Evolutionary conservation across 768 basidiomycete species (phyloP), one percentile per base, ranked within the genome.

Genomic region (Mycena galericulata): DNA sequence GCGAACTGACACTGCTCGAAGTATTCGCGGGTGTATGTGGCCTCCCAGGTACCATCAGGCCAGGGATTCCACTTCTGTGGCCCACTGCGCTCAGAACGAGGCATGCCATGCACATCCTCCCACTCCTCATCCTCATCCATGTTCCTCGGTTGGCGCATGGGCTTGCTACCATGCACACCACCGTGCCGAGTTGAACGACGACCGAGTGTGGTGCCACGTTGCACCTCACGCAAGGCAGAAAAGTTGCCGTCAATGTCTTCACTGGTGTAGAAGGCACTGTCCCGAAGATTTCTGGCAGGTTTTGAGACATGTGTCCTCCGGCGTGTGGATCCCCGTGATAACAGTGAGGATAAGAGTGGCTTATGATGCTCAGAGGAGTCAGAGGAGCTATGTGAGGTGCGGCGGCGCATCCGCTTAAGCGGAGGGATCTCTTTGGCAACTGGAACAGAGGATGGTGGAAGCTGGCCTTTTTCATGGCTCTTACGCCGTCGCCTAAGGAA

Each of bases 21-120:
- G 14, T 67, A 34, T 51, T 74, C 67, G n/a, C 34, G 62, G 2
- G 56, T 67, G 49, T 70, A 66, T 11, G 63, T 57, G 2, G 27
- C 43, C 41, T 68, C 50, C 60, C 72, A 74, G 0, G 8, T 32
- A 22, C 74, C 75, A 59, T 75, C 70, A 4, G 74, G 74, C 75
- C 75, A 76, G 2, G 68, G 66, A 63, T 76, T 62, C 73, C 74
- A 76, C 18, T 24, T 54, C 20, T 18, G 36, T 24, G 58, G 32
- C 4, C 36, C 27, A 15, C 30, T 22, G 36, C 7, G 50, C 5
- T n/a, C 38, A 59, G 27, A 32, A 40, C n/a, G n/a, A 59, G 30
- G 18, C 38, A 45, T 18, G 27, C 24, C 32, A 29, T 50, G 26
- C 7, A 38, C 27, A 32, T 55, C 53, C 51, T 55, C 53, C 29